Evolutionary conservation across 202 grass and related monocot genomes (phyloP).

Genomic region (Alloteropsis angusta): DNA sequence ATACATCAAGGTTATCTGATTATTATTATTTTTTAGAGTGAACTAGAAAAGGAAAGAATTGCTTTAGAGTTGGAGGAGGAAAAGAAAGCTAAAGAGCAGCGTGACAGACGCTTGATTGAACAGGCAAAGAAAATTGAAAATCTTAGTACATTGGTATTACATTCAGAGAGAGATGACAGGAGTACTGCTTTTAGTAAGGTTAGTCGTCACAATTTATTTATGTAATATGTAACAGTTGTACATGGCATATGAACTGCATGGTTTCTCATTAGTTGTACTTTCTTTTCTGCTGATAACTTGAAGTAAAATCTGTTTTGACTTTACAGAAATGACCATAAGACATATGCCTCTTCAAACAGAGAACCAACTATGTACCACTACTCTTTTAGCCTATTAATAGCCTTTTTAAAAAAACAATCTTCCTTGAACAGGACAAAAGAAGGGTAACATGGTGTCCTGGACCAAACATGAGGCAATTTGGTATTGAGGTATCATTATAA

Average conservation of each 20-base stretch:
- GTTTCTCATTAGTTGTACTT: conserved; percentile 1
- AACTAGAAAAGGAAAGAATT: conserved; percentile 94
- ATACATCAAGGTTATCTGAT: conserved; percentile 11
- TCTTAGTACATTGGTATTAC: conserved; percentile 81
- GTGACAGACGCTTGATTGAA: conserved; percentile 65
- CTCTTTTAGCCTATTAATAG: conserved; percentile 22
- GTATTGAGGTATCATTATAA: conserved; percentile 47
- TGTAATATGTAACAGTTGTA: neutral
- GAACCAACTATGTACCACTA: neutral
- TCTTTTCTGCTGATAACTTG: neutral
- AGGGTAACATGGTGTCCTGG: conserved; percentile 81
- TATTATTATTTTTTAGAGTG: conserved; percentile 52
- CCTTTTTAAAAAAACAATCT: conserved; percentile 1
- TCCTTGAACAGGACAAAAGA: conserved; percentile 64
- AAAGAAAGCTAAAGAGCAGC: conserved; percentile 85
- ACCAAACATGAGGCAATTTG: conserved; percentile 33
- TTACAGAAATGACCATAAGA: conserved; percentile 9
- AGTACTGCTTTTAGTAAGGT: conserved; percentile 51
- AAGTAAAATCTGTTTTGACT: neutral
- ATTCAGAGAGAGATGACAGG: conserved; percentile 83
- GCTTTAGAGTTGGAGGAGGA: conserved; percentile 87
- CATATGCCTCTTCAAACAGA: neutral
- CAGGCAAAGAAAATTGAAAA: conserved; percentile 95
- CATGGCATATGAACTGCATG: neutral
- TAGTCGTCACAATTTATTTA: conserved; percentile 18